Evolutionary conservation across 106 monocot genomes (phyloP).

Genomic region (Narthecium ossifragum): DNA sequence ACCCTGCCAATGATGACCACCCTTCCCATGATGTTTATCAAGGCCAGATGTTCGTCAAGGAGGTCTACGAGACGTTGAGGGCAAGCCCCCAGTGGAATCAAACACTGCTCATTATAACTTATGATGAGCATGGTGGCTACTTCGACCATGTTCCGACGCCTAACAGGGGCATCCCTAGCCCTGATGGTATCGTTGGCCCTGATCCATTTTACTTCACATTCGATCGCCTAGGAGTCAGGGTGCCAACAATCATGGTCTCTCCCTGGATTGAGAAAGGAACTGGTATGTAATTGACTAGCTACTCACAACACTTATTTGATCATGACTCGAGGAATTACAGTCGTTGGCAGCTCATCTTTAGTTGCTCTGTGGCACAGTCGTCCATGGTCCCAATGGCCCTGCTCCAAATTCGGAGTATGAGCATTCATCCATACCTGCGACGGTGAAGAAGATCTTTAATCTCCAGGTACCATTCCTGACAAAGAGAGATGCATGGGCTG

Average conservation of each 20-base stretch:
- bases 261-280: slow-evolving; percentile 68
- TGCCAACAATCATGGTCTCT: slow-evolving; percentile 51
- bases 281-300: too few relatives aligned
- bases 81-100: slow-evolving; percentile 67
- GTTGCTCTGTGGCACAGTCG: slow-evolving; percentile 8
- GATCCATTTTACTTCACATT: slow-evolving; percentile 31
- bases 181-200: slow-evolving; percentile 45
- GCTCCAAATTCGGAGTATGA: slow-evolving; percentile 13
- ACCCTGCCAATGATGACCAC: slow-evolving; percentile 52
- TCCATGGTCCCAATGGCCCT: slow-evolving; percentile 8
- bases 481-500: slow-evolving; percentile 27
- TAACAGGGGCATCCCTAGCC: slow-evolving; percentile 36
- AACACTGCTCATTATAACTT: slow-evolving; percentile 44
- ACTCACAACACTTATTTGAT: too few relatives aligned
- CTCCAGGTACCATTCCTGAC: slow-evolving; percentile 13
- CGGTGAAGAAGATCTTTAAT: slow-evolving; percentile 22
- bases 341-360: too few relatives aligned
- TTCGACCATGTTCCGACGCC: slow-evolving; percentile 66
- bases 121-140: slow-evolving; percentile 75
- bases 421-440: slow-evolving; percentile 32
- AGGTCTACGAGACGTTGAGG: slow-evolving; percentile 53
- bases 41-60: slow-evolving; percentile 49
- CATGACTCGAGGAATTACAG: too few relatives aligned
- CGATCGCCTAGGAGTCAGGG: slow-evolving; percentile 61
- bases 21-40: slow-evolving; percentile 44